Base-by-base conservation (phyloP, 495 filamentous ascomycete species). In the Podospora didyma region DNA sequence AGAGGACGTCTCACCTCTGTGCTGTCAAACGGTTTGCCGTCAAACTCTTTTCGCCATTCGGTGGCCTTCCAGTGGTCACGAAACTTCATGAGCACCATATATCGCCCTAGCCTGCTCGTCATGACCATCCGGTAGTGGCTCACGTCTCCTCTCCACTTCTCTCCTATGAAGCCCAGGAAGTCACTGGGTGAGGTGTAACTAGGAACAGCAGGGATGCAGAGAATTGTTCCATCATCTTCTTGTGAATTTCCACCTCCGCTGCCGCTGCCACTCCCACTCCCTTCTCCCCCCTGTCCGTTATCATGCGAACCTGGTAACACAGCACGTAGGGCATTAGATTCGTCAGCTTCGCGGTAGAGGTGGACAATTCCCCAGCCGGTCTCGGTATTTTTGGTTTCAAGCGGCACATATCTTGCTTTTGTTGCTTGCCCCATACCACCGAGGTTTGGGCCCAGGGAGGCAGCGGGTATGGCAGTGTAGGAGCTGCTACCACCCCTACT, bases 21-120 rank as follows among this genome's bases (percentile, higher is more conserved):
- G 56, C 84, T 89, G 67, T 96, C 94, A 64, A 97, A 98, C 2
- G 90, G 83, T 74, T 92, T 95, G 48, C 94, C 94, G 78, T 97
- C 94, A 81, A 92, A 96, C 62, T 89, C 86, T 59, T 78, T 85
- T 63, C 90, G 85, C 85, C 93, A 98, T 24, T 84, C 77, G 60
- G 75, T 85, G 10, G 94, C 94, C 58, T 82, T 83, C 63, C 79
- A 81, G 44, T 81, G 79, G 61, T 86, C 86, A 47, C 90, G 77
- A 69, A 97, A 97, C 74, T 96, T 97, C 88, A 98, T 93, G 55
- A 98, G 77, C 46, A 96, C 94, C 84, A 98, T 89, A 74, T 97
- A 98, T 65, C 92, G 83, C 69, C 93, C 97, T 63, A 88, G 83
- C 51, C 88, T 78, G 49, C 86, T 87, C 3, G 94, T 97, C 76